A percentile compares a stretch with the other conserved stretches of the same genome.
phyloP scores from a whole-genome alignment of 495 filamentous ascomycete genomes.

The Astrothelium macrocarpum region DNA sequence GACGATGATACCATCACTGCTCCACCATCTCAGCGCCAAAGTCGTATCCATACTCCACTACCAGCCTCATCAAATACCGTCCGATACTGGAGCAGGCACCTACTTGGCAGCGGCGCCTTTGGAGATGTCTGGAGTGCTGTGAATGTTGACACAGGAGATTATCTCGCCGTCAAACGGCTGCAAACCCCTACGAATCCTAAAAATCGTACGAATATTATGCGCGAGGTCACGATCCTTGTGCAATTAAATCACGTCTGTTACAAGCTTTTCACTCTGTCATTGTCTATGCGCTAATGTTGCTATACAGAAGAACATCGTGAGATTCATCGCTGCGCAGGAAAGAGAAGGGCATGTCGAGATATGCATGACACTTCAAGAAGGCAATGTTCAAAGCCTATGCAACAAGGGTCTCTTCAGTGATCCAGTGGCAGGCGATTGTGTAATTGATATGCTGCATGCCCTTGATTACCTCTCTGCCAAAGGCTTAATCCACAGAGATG shows the following conservation, averaged over 20 bases:
- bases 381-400: too few relatives aligned
- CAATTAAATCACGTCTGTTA: neutral
- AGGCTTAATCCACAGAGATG: neutral
- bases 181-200: neutral
- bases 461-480: neutral
- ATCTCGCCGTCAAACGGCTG: neutral
- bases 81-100: neutral
- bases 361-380: neutral
- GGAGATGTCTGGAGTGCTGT: neutral
- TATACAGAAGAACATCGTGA: neutral
- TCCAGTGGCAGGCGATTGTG: too few relatives aligned
- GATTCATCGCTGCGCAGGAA: neutral
- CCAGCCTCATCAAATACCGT: too few relatives aligned
- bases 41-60: neutral
- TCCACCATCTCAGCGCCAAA: neutral
- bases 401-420: too few relatives aligned
- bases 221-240: neutral
- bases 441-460: neutral
- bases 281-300: neutral
- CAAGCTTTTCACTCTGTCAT: neutral
- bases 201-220: neutral
- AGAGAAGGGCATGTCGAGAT: neutral
- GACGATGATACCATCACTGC: neutral
- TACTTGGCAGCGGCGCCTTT: neutral
- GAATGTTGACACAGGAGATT: neutral